Percentiles rank a stretch among this genome's conserved stretches.
phyloP scores from a whole-genome alignment of 352 stramenopile genomes.

The Phytophthora pistaciae region DNA sequence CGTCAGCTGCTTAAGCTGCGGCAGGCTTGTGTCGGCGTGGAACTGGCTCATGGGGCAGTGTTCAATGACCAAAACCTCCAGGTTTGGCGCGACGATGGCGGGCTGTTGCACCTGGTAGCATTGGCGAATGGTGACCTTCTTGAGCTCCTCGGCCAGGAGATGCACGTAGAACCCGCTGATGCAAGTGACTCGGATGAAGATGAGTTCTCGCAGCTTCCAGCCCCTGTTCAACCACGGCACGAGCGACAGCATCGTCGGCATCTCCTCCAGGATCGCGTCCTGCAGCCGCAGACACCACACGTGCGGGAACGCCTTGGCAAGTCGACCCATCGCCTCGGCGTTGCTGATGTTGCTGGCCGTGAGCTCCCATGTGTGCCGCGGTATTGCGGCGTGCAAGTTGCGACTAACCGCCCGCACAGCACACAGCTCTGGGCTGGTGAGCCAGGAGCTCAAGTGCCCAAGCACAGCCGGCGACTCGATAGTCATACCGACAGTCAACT shows the following conservation, averaged over 20 bases:
- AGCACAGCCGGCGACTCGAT: slow-evolving; percentile 42
- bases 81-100: slow-evolving; percentile 38
- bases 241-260: slow-evolving; percentile 45
- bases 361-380: slow-evolving; percentile 56
- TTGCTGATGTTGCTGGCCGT: slow-evolving; percentile 39
- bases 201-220: slow-evolving; percentile 52
- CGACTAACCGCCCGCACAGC: slow-evolving; percentile 39
- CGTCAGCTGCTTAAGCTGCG: slow-evolving; percentile 51
- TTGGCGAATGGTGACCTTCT: slow-evolving; percentile 53
- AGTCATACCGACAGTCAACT: slow-evolving; percentile 19
- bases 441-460: slow-evolving; percentile 56
- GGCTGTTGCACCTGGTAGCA: slow-evolving; percentile 72
- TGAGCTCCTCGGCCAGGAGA: slow-evolving; percentile 53
- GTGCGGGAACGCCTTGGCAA: slow-evolving; percentile 48
- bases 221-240: slow-evolving; percentile 30
- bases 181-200: slow-evolving; percentile 55
- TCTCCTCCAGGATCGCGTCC: slow-evolving; percentile 37
- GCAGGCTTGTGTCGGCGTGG: slow-evolving; percentile 49
- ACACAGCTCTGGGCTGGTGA: slow-evolving; percentile 53
- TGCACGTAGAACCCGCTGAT: slow-evolving; percentile 57
- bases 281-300: slow-evolving; percentile 50
- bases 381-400: slow-evolving; percentile 34
- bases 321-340: slow-evolving; percentile 27
- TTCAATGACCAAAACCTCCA: slow-evolving; percentile 51
- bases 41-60: slow-evolving; percentile 59